phyloP scores from a whole-genome alignment of 805 yeast species.

The Kuraishia ogatae region DNA sequence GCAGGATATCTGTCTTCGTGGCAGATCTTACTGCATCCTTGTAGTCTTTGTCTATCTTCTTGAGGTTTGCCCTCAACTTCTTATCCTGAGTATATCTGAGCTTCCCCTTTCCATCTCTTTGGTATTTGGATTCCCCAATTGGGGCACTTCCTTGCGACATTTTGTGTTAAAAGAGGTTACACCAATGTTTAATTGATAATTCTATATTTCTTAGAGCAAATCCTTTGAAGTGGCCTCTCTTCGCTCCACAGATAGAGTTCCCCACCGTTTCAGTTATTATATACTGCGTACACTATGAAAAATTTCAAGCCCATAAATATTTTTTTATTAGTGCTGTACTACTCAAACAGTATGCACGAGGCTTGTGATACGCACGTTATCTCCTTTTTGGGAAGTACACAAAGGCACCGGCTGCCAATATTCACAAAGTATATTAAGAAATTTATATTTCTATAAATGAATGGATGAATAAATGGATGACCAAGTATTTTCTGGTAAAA shows the following conservation, averaged over 20 bases:
- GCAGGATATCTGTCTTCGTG: conserved; percentile 74
- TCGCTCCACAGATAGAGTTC: not conserved
- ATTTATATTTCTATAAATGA: too few species aligned
- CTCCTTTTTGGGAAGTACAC: not conserved
- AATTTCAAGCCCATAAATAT: not conserved
- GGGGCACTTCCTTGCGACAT: not conserved
- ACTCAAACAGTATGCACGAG: not conserved
- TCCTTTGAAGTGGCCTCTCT: too few species aligned
- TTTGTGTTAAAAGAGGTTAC: not conserved
- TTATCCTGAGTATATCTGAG: conserved; percentile 38
- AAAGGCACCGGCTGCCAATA: not conserved
- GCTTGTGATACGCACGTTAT: not conserved
- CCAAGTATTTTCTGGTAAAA: too few species aligned
- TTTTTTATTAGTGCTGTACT: not conserved
- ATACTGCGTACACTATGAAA: not conserved
- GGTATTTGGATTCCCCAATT: not conserved
- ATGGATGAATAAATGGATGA: too few species aligned
- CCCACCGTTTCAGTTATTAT: not conserved
- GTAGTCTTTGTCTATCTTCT: conserved; percentile 61
- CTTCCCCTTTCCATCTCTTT: not conserved
- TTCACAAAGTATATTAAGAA: too few species aligned
- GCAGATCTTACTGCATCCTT: conserved; percentile 76
- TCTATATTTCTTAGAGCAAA: too few species aligned
- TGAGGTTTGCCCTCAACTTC: conserved; percentile 56
- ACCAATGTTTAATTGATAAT: too few species aligned